These are phyloP conservation scores for Tranzscheliella williamsii DNA, from an alignment of 1,284 basidiomycete species.

Conservation along the genomic window DNA sequence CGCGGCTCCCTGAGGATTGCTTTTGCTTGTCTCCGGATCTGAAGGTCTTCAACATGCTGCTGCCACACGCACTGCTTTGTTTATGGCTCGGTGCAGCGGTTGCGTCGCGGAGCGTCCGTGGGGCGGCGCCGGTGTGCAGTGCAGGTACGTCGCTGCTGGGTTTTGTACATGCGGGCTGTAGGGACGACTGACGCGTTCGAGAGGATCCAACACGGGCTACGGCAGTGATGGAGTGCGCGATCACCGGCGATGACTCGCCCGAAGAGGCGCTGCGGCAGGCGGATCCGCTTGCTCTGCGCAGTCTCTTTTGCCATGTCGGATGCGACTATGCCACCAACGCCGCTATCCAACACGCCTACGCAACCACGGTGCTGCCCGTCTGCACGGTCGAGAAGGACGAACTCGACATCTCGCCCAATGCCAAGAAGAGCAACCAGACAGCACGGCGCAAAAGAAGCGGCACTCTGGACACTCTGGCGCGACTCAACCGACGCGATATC, in stretches of 20 bases:
- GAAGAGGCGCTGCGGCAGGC: conserved; percentile 24
- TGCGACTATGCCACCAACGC: conserved; percentile 21
- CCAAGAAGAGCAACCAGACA: background rate
- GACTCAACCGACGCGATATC: conserved; percentile 22
- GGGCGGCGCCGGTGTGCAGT: no score
- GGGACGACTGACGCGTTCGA: background rate
- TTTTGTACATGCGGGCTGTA: background rate
- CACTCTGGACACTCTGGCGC: no score
- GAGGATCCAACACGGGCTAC: background rate
- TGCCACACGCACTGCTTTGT: no score
- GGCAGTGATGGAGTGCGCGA: conserved; percentile 10
- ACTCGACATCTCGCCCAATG: conserved; percentile 4
- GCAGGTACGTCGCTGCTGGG: no score
- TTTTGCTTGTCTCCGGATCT: no score
- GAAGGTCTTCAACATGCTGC: no score
- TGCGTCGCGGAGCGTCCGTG: no score
- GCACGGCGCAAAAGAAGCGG: background rate
- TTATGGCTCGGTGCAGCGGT: no score
- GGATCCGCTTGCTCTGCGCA: conserved; percentile 8
- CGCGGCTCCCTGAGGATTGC: no score
- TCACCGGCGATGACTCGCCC: conserved; percentile 11
- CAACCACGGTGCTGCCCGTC: conserved; percentile 6
- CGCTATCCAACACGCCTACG: background rate
- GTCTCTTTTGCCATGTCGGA: conserved; percentile 17
- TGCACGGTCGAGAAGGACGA: conserved; percentile 23